phyloP scores from a whole-genome alignment of 192 early-diverging fungal species.

The Coemansia sp. region DNA sequence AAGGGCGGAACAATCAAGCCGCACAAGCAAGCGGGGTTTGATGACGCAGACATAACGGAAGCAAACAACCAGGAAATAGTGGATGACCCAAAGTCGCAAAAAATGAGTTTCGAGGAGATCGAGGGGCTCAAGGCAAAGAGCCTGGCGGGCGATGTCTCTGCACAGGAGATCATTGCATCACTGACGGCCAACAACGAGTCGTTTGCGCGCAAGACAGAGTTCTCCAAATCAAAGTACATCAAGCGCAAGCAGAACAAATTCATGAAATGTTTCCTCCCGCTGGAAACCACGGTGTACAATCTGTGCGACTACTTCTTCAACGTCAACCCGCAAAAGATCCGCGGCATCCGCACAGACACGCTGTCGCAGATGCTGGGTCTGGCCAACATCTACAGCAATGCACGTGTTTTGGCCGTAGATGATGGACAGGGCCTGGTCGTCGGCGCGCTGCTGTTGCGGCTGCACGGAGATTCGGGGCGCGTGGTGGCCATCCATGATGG shows the following conservation, averaged over 20 bases:
- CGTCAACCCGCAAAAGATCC: slow-evolving; percentile 79
- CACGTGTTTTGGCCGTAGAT: slow-evolving; percentile 80
- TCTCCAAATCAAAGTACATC: slow-evolving; percentile 94
- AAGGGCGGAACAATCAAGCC: slow-evolving; percentile 55
- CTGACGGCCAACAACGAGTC: slow-evolving; percentile 77
- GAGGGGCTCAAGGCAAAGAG: slow-evolving; percentile 75
- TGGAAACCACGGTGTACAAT: slow-evolving; percentile 73
- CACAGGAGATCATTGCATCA: slow-evolving; percentile 75
- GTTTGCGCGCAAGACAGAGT: slow-evolving; percentile 95
- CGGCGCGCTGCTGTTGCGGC: slow-evolving; percentile 77
- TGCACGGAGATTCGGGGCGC: slow-evolving; percentile 61
- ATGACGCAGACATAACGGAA: slow-evolving; percentile 65
- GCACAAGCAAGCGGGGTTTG: slow-evolving; percentile 38
- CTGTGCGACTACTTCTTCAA: slow-evolving; percentile 76
- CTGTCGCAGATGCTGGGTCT: slow-evolving; percentile 85
- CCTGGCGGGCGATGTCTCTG: slow-evolving; percentile 64
- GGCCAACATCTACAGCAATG: slow-evolving; percentile 75
- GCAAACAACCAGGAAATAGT: slow-evolving; percentile 83
- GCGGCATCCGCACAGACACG: slow-evolving; percentile 78
- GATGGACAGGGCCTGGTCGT: slow-evolving; percentile 87
- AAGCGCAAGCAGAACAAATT: slow-evolving; percentile 86
- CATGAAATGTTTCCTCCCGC: slow-evolving; percentile 75
- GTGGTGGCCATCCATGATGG: slow-evolving; percentile 76
- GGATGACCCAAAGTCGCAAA: slow-evolving; percentile 73
- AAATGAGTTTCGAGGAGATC: slow-evolving; percentile 79